These are phyloP conservation scores for Xylariaceae sp. DNA, from an alignment of 2,329 filamentous ascomycete genomes.

Conservation along the genomic window DNA sequence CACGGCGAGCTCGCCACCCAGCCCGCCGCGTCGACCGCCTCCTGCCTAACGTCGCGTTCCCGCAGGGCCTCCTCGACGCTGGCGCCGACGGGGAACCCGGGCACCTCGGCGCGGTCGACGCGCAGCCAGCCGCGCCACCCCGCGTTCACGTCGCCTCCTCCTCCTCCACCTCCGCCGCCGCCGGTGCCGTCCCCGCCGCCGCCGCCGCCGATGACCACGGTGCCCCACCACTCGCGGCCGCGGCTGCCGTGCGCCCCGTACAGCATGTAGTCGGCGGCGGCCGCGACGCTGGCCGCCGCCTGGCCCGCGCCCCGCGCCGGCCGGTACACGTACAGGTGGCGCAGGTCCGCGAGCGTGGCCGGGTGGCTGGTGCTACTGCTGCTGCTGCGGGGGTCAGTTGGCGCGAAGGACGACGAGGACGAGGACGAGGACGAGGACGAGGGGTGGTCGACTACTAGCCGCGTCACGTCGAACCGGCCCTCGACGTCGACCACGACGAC, in stretches of 20 bases:
- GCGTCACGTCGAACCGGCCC: constrained; percentile 45
- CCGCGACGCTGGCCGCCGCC: constrained; percentile 29
- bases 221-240: constrained; percentile 50
- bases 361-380: constrained; percentile 8
- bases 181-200: too few relatives aligned
- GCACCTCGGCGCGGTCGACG: constrained; percentile 36
- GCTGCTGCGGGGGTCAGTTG: background rate
- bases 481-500: constrained; percentile 50
- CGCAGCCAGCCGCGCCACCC: constrained; percentile 46
- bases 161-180: too few relatives aligned
- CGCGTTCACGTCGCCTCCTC: constrained; percentile 29
- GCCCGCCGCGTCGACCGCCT: constrained; percentile 32
- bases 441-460: constrained; percentile 24
- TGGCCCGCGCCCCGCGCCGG: constrained; percentile 24
- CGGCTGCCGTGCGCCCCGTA: constrained; percentile 39
- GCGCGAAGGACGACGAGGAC: too few relatives aligned
- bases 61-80: constrained; percentile 38
- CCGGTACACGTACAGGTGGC: constrained; percentile 44
- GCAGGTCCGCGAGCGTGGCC: constrained; percentile 28
- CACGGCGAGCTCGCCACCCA: constrained; percentile 43
- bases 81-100: constrained; percentile 29
- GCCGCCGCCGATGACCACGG: constrained; percentile 40
- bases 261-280: constrained; percentile 40
- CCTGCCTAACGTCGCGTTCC: constrained; percentile 31
- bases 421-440: too few relatives aligned